These are phyloP conservation scores for Mycena rebaudengoi DNA, from an alignment of 768 basidiomycete species.

Conservation along the genomic window DNA sequence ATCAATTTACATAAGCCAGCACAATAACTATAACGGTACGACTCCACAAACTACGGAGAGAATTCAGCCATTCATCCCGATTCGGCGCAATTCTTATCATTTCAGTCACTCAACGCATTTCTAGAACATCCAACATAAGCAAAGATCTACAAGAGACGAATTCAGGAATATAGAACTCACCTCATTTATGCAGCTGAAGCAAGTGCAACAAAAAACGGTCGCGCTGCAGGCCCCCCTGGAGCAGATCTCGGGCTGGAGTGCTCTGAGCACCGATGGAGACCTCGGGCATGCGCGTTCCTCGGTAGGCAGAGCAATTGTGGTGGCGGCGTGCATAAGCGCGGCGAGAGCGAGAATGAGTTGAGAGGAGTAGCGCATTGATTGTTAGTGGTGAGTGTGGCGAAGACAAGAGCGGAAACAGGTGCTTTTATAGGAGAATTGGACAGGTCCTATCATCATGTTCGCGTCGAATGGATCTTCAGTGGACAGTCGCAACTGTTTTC, in stretches of 20 bases:
- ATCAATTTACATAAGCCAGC: conserved; percentile 7
- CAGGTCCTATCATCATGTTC: conserved; percentile 9
- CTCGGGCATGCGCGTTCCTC: neutral
- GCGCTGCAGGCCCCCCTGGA: conserved; percentile 1
- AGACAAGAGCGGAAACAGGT: conserved; percentile 9
- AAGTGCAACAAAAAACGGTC: conserved; percentile 8
- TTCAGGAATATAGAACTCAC: conserved; percentile 10
- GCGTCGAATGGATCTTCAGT: conserved; percentile 3
- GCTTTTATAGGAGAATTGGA: conserved; percentile 7
- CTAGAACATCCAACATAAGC: conserved; percentile 8
- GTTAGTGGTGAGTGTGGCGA: conserved; percentile 1
- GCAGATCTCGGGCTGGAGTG: conserved; percentile 8
- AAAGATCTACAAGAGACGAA: conserved; percentile 8
- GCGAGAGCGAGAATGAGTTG: conserved; percentile 7
- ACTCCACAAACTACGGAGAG: conserved; percentile 10
- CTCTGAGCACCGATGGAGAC: conserved; percentile 3
- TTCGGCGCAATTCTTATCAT: conserved; percentile 5
- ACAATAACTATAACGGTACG: conserved; percentile 5
- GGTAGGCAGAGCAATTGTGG: conserved; percentile 2
- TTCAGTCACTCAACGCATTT: conserved; percentile 2
- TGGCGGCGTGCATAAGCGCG: conserved; percentile 8
- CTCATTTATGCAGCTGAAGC: neutral
- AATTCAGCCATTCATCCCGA: conserved; percentile 9
- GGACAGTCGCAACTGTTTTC: conserved; percentile 7
- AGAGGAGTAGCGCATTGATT: conserved; percentile 8